Evolutionary conservation across 2,329 filamentous ascomycete species (phyloP).

Genomic region (Aspergillus persii): DNA sequence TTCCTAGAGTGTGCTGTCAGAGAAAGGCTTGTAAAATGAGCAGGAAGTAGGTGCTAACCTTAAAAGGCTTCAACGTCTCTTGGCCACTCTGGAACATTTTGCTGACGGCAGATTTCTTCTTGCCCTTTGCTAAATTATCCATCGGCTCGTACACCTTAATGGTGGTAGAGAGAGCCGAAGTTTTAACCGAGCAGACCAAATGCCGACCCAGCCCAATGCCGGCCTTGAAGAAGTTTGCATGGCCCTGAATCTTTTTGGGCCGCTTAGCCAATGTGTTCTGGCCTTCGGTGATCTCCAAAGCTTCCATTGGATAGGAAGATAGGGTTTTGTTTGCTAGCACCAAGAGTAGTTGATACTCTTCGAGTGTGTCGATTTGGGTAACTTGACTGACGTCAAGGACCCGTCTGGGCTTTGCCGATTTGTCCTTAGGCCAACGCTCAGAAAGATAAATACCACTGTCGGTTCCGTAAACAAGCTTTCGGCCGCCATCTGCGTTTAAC

Average conservation of each 20-base stretch:
- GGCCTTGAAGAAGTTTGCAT: conserved; percentile 98
- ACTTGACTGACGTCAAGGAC: conserved; percentile 85
- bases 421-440: conserved; percentile 83
- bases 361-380: conserved; percentile 92
- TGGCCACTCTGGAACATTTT: conserved; percentile 95
- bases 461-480: conserved; percentile 91
- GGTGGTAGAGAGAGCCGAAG: conserved; percentile 84
- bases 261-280: conserved; percentile 73
- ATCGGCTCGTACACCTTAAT: conserved; percentile 99
- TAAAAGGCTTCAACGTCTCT: conserved; percentile 93
- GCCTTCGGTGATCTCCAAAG: conserved; percentile 76
- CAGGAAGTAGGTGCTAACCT: conserved; percentile 46
- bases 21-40: not conserved
- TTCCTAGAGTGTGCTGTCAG: conserved; percentile 54
- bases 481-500: conserved; percentile 71
- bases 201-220: conserved; percentile 93
- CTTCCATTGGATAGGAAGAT: conserved; percentile 82
- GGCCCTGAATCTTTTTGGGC: conserved; percentile 92
- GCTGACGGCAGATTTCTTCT: conserved; percentile 91
- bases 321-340: conserved; percentile 92
- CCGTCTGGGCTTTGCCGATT: conserved; percentile 68
- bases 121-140: conserved; percentile 87
- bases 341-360: conserved; percentile 88
- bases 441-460: conserved; percentile 91
- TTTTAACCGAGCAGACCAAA: conserved; percentile 94